Evolutionary conservation across 164 flowering plant species (phyloP), one percentile per base, ranked within the genome.

Genomic region (Platanus orientalis): DNA sequence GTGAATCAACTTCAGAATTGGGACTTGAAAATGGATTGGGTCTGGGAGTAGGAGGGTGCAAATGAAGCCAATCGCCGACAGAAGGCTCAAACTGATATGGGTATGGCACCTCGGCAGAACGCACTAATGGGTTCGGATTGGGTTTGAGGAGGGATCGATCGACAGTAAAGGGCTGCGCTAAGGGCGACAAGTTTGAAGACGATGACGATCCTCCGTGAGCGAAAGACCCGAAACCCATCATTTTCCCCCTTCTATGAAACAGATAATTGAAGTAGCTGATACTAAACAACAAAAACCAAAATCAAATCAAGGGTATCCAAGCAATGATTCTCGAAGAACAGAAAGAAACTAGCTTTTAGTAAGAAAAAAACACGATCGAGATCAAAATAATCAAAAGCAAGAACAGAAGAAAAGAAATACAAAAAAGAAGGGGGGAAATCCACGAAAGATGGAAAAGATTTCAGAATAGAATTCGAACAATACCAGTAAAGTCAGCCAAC

Each of bases 51-150:
- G 71, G 58, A 26, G 66, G 58, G 54, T 45, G 60, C 19, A 67
- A n/a, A 54, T 64, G 61, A 1, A 72, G 53, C 83, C 81, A 75
- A 49, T 70, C 69, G 34, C 61, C 69, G 24, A 55, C 30, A 29
- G 76, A 68, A 29, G 74, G 55, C 56, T 62, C 64, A 50, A 62
- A 45, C 29, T 63, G 24, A 26, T 26, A 36, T 42, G 36, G 45
- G 52, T 56, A 75, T 45, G 69, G 16, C 3, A 64, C 40, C 36
- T 70, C 76, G 29, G 60, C 28, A 49, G 61, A 64, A 62, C 59
- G 68, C 21, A 57, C 68, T 29, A 67, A 57, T 19, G 73, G 64
- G 44, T 44, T 67, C 4, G 74, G 24, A 52, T 27, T 53, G 32
- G 74, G 75, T 54, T 62, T 63, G 0, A 68, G 16, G 10, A 34